Conservation (phyloP, 2,329 filamentous ascomycete genomes). For the Didymella lethalis region DNA sequence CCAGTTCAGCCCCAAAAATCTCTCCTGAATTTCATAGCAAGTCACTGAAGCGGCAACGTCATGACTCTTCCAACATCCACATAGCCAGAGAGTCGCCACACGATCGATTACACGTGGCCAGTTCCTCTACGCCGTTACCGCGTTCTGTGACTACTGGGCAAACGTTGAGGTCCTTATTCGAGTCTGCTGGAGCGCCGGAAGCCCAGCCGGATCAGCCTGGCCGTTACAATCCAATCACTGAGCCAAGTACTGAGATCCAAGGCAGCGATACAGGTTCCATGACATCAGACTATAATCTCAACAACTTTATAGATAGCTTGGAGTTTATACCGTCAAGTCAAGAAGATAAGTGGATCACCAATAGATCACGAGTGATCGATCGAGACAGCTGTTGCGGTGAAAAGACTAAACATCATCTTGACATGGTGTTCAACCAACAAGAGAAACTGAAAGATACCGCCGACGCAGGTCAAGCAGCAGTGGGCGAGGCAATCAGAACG, state of each 20-base stretch:
- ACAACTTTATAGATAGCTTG: neutral
- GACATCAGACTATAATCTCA: neutral
- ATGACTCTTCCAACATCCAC: conserved; percentile 6
- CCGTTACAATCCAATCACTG: neutral
- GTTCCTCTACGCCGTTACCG: neutral
- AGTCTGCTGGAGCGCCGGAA: neutral
- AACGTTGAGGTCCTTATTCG: neutral
- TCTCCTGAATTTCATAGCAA: neutral
- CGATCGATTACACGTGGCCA: neutral
- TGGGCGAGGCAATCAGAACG: neutral
- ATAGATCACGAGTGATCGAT: neutral
- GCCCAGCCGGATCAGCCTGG: neutral
- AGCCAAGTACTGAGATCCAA: neutral
- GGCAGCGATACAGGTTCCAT: neutral
- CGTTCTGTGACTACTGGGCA: neutral
- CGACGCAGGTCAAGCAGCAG: neutral
- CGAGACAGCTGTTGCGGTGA: neutral
- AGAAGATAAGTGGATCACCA: neutral
- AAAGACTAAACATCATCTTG: neutral
- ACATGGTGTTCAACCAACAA: neutral
- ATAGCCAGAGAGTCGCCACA: neutral
- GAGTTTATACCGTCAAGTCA: neutral
- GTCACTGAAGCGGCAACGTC: neutral
- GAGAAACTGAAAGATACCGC: neutral
- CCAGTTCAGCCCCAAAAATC: neutral